Conservation (phyloP, 805 yeast species). For the Yarrowia sp. region DNA sequence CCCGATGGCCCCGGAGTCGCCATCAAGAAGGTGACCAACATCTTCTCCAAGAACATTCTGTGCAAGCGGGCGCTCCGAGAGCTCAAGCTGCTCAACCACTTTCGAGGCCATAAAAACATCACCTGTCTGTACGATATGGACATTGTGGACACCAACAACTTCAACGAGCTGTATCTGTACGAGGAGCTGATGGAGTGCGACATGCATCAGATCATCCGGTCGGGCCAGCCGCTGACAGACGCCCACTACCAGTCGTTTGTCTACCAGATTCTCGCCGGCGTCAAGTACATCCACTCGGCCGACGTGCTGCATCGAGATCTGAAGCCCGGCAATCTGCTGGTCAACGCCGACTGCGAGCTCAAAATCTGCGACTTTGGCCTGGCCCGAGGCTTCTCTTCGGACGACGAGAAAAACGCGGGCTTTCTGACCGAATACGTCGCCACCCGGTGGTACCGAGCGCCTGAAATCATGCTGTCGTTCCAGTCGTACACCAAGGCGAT, state of each 20-base stretch:
- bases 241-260: conserved; percentile 93
- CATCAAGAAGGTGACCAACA: conserved; percentile 93
- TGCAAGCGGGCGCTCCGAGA: conserved; percentile 93
- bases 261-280: conserved; percentile 90
- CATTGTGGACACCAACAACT: conserved; percentile 76
- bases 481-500: conserved; percentile 96
- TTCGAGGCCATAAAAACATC: conserved; percentile 95
- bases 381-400: conserved; percentile 87
- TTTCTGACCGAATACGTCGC: conserved; percentile 97
- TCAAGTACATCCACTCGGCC: conserved; percentile 87
- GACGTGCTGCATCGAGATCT: conserved; percentile 93
- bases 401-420: conserved; percentile 87
- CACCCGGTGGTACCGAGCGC: conserved; percentile 98
- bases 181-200: conserved; percentile 99
- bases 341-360: conserved; percentile 95
- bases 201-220: conserved; percentile 94
- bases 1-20: conserved; percentile 87
- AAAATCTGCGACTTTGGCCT: conserved; percentile 97
- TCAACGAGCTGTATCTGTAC: conserved; percentile 90
- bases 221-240: conserved; percentile 92
- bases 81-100: conserved; percentile 85
- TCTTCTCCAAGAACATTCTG: conserved; percentile 86
- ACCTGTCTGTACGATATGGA: conserved; percentile 95
- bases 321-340: conserved; percentile 91
- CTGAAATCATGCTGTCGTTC: conserved; percentile 93